Evolutionary conservation across 2,329 filamentous ascomycete genomes (phyloP).

Genomic region (Xylaria sp.): DNA sequence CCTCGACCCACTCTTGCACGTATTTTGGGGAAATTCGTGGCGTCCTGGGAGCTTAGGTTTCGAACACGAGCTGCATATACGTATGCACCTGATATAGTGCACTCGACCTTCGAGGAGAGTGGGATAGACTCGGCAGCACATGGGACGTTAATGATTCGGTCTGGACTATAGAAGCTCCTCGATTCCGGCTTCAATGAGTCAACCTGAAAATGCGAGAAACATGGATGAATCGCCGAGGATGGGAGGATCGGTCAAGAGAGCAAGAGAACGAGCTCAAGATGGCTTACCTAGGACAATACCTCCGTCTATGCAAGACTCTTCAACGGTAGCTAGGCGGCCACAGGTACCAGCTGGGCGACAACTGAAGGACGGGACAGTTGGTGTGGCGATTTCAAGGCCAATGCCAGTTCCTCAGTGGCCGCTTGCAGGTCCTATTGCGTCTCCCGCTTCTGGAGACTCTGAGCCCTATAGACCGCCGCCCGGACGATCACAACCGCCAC

Average conservation of each 20-base stretch:
- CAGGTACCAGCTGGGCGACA: slow-evolving; percentile 52
- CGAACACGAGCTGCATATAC: slow-evolving; percentile 33
- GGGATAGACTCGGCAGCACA: slow-evolving; percentile 39
- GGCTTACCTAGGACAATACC: slow-evolving; percentile 51
- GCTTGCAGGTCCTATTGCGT: slow-evolving; percentile 48
- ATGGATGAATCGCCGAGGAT: slow-evolving; percentile 59
- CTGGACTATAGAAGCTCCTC: slow-evolving; percentile 43
- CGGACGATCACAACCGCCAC: slow-evolving; percentile 64
- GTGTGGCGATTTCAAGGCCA: slow-evolving; percentile 63
- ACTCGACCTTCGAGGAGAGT: slow-evolving; percentile 32
- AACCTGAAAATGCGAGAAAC: slow-evolving; percentile 63
- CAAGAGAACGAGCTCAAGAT: slow-evolving; percentile 63
- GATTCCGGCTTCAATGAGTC: slow-evolving; percentile 63
- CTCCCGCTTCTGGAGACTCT: slow-evolving; percentile 42
- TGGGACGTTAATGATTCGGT: slow-evolving; percentile 40
- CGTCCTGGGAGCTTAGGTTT: slow-evolving; percentile 37
- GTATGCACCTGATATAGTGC: slow-evolving; percentile 43
- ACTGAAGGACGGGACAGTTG: slow-evolving; percentile 53
- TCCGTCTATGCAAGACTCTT: slow-evolving; percentile 46
- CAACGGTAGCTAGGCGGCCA: slow-evolving; percentile 50
- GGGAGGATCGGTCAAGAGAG: slow-evolving; percentile 64
- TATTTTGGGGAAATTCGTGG: slow-evolving; percentile 36
- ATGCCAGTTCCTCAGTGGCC: slow-evolving; percentile 53
- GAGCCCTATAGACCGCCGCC: slow-evolving; percentile 63
- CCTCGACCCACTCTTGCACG: slow-evolving; percentile 16